Conservation (phyloP, 192 early-diverging fungal species). For the Entomortierella lignicola region DNA sequence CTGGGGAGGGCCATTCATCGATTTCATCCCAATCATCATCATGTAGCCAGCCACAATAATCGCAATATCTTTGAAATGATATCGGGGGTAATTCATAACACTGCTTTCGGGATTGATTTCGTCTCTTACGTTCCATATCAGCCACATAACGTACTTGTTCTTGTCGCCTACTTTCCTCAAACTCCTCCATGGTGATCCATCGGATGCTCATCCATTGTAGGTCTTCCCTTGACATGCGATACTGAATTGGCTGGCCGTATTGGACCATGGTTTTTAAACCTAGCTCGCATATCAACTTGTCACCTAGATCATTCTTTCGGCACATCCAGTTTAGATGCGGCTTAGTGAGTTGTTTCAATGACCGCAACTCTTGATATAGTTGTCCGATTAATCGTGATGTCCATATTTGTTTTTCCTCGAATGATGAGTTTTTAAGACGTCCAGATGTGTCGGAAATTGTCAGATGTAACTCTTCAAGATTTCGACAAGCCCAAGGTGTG, state of each 20-base stretch:
- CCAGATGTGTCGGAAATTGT: not conserved
- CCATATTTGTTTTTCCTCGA: not conserved
- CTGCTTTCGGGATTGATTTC: not conserved
- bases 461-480: not conserved
- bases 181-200: not conserved
- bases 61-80: too few species aligned
- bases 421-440: not conserved
- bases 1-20: not conserved
- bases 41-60: too few species aligned
- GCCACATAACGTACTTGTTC: not conserved
- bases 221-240: not conserved
- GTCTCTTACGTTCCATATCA: not conserved
- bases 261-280: not conserved
- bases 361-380: not conserved
- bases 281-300: not conserved
- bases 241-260: not conserved
- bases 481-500: not conserved
- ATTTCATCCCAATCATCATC: not conserved
- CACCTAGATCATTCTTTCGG: not conserved
- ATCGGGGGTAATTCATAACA: not conserved
- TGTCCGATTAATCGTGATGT: not conserved
- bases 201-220: not conserved
- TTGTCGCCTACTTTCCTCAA: not conserved
- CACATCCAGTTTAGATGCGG: not conserved
- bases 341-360: not conserved